Percentiles rank a stretch among this genome's conserved stretches.
Evolutionary conservation across 1,139 yeast genomes (phyloP).

Genomic region (Tardiomyces blankii): DNA sequence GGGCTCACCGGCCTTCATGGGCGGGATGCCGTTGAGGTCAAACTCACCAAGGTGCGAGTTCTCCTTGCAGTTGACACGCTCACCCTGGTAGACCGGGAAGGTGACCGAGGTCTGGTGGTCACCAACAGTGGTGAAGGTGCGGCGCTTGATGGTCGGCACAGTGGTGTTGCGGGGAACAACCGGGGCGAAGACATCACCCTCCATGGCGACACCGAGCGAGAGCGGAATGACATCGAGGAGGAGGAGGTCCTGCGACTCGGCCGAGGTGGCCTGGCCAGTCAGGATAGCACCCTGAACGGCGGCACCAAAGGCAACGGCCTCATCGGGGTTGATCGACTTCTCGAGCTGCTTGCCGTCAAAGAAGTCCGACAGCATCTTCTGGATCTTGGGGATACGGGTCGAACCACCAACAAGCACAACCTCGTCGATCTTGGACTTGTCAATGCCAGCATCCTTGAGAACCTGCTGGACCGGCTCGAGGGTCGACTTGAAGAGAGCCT

Average conservation of each 20-base stretch:
- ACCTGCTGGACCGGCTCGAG: conserved; percentile 98
- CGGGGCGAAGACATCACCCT: conserved; percentile 98
- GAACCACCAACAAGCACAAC: conserved; percentile 99
- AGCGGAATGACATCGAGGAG: conserved; percentile 98
- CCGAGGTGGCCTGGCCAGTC: conserved; percentile 91
- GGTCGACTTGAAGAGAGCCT: conserved; percentile 91
- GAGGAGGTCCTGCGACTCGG: conserved; percentile 93
- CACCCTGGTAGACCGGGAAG: conserved; percentile 99
- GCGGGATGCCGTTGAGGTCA: conserved; percentile 98
- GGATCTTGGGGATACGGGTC: conserved; percentile 98
- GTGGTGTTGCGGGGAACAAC: conserved; percentile 99
- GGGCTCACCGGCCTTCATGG: conserved; percentile 99
- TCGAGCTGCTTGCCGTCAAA: conserved; percentile 96
- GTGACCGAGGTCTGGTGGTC: conserved; percentile 99
- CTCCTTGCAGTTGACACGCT: conserved; percentile 99
- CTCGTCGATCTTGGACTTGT: conserved; percentile 85
- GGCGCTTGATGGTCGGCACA: conserved; percentile 98
- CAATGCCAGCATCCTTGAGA: conserved; percentile 86
- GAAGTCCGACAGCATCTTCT: conserved; percentile 94
- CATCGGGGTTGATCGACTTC: conserved; percentile 97
- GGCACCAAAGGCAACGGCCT: conserved; percentile 98
- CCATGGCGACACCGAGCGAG: conserved; percentile 99
- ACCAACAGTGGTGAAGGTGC: conserved; percentile 99
- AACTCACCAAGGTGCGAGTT: conserved; percentile 99
- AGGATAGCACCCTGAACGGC: conserved; percentile 87